Base-by-base conservation (phyloP, 192 early-diverging fungal genomes). In the Cetraspora pellucida region DNA sequence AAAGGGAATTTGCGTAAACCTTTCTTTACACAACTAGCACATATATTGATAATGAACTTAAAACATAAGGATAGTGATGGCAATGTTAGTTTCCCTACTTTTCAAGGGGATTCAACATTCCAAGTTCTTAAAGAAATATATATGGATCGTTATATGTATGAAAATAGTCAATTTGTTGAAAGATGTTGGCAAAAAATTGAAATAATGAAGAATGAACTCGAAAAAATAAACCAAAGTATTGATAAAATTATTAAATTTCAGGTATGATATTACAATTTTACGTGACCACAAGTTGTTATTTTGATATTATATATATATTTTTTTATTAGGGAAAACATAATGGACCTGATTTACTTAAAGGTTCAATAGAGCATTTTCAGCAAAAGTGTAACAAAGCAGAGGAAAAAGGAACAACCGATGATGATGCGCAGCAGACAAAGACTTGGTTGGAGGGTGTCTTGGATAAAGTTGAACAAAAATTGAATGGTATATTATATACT, bases 301-400 rank as follows among this genome's bases (percentile, higher is more conserved):
- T 25, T 2, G 27, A n/a, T 13, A 46, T 13, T 43, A 46, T 16
- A 25, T 47, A 47, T 68, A 23, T 21, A 68, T 23, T 25, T 67
- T 21, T 44, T 47, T 45, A 67, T 49, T 68, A 68, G 66, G 66
- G 45, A 68, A 68, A 30, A 47, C 21, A 68, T 47, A 47, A 25
- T 46, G 66, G 66, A 5, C 25, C 13, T 10, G 66, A 68, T 27
- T 23, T 68, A 25, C 66, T 68, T n/a, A 68, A 68, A 68, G 45
- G 66, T 68, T 68, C 66, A 27, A 68, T 68, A 46, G 45, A 68
- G 2, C 44, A 47, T 68, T 68, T 47, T 68, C 66, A 30, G 9
- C 31, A 19, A n/a, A 65, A 65, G 14, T 65, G 37, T 43, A 30
- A 68, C 25, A 68, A 68, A 68, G 21, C 44, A 14, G 30, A 45